Evolutionary conservation across 176 grass and related monocot genomes (phyloP).

Genomic region (Areca catechu): DNA sequence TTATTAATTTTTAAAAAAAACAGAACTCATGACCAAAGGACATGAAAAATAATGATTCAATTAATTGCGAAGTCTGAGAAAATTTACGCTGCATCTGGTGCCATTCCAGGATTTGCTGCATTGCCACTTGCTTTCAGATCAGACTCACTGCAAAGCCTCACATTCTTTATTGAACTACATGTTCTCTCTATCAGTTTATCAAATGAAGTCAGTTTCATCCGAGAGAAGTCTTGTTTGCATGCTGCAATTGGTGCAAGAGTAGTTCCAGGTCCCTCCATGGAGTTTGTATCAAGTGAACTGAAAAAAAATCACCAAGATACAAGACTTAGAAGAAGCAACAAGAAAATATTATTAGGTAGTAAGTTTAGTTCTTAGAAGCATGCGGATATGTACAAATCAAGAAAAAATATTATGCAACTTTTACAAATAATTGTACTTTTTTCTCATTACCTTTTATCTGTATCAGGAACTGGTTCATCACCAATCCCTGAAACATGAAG

Average conservation of each 20-base stretch:
- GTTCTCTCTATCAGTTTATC: constrained; percentile 73
- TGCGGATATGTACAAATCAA: too few relatives aligned
- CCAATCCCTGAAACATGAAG: constrained; percentile 74
- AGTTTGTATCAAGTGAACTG: constrained; percentile 13
- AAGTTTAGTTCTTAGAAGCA: too few relatives aligned
- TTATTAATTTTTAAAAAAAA: too few relatives aligned
- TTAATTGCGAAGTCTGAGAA: not conserved
- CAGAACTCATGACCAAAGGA: too few relatives aligned
- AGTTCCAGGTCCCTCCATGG: not conserved
- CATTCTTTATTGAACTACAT: constrained; percentile 63
- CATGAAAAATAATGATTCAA: too few relatives aligned
- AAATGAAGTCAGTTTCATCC: constrained; percentile 79
- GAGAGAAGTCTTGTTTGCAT: constrained; percentile 74
- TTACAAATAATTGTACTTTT: not conserved
- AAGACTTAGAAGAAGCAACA: constrained; percentile 1
- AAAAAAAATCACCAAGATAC: not conserved
- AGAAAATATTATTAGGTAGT: too few relatives aligned
- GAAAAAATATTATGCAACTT: too few relatives aligned
- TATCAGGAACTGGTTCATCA: constrained; percentile 48
- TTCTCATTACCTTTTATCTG: constrained; percentile 35
- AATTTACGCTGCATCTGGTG: constrained; percentile 88
- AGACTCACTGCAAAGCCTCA: constrained; percentile 60
- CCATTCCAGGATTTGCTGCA: constrained; percentile 61
- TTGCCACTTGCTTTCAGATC: constrained; percentile 39
- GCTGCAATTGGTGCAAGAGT: constrained; percentile 46